Percentiles rank a stretch among this genome's conserved stretches.
These are phyloP conservation scores for Sarocladiaceae sp. DNA, from an alignment of 2,329 filamentous ascomycete species.

Conservation along the genomic window DNA sequence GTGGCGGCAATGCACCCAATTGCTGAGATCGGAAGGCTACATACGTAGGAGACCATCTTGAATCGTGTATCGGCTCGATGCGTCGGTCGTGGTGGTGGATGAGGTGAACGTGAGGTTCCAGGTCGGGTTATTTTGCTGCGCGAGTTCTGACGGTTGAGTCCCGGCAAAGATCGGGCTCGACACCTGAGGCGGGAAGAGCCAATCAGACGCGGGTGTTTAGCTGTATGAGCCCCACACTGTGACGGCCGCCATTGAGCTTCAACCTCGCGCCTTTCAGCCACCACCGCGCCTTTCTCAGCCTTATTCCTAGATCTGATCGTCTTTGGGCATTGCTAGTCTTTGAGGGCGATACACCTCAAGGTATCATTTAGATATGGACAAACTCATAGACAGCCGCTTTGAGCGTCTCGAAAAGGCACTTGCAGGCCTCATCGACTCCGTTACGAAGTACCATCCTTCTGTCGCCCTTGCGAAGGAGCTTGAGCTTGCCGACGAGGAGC, in stretches of 20 bases:
- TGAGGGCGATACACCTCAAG: background rate
- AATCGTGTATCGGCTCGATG: conserved; percentile 17
- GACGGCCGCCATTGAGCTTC: no score
- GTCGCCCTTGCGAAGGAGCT: conserved; percentile 61
- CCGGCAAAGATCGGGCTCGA: conserved; percentile 9
- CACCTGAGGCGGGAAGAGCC: conserved; percentile 5
- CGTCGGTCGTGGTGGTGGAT: conserved; percentile 11
- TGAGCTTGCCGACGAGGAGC: conserved; percentile 60
- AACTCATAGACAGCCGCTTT: conserved; percentile 54
- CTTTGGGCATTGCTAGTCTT: background rate
- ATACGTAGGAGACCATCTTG: conserved; percentile 37
- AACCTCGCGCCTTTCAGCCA: conserved; percentile 2
- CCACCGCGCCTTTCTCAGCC: conserved; percentile 9
- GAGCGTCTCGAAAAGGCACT: conserved; percentile 62
- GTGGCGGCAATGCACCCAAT: background rate
- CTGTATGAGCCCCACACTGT: background rate
- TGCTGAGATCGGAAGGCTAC: conserved; percentile 14
- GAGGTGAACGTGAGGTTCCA: conserved; percentile 7
- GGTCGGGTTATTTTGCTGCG: conserved; percentile 9
- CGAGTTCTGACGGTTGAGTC: conserved; percentile 12
- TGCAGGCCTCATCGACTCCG: conserved; percentile 66
- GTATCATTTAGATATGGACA: conserved; percentile 53
- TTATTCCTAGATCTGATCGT: background rate
- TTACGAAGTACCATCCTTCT: conserved; percentile 76
- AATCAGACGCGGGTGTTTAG: background rate